Evolutionary conservation across 352 stramenopile genomes (phyloP).

Genomic region (Phytophthora sansomeana): DNA sequence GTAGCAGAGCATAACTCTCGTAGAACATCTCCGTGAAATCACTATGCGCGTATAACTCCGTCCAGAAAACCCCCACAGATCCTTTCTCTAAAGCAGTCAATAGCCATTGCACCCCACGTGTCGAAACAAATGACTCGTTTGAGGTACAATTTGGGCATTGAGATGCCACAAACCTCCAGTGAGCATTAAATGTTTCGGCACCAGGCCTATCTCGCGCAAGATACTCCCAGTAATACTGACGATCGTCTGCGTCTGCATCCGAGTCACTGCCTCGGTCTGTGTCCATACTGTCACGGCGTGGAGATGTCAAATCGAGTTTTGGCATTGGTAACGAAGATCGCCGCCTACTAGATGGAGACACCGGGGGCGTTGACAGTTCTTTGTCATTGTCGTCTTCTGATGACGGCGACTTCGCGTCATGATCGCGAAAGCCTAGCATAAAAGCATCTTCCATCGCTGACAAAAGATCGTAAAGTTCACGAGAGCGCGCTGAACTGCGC

Average conservation of each 20-base stretch:
- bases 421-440: slow-evolving; percentile 65
- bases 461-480: slow-evolving; percentile 76
- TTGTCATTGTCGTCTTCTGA: slow-evolving; percentile 35
- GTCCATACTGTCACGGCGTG: slow-evolving; percentile 27
- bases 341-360: slow-evolving; percentile 28
- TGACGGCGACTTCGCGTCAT: slow-evolving; percentile 15
- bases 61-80: slow-evolving; percentile 59
- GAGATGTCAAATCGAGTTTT: slow-evolving; percentile 26
- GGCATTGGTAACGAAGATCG: slow-evolving; percentile 24
- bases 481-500: slow-evolving; percentile 65
- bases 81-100: slow-evolving; percentile 70
- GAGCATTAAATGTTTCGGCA: slow-evolving; percentile 56
- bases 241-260: slow-evolving; percentile 31
- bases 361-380: slow-evolving; percentile 32
- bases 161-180: slow-evolving; percentile 68
- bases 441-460: slow-evolving; percentile 74
- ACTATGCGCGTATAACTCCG: slow-evolving; percentile 55
- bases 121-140: slow-evolving; percentile 73
- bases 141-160: slow-evolving; percentile 58
- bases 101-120: slow-evolving; percentile 79
- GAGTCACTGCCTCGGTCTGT: slow-evolving; percentile 29
- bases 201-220: slow-evolving; percentile 62
- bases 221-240: slow-evolving; percentile 77
- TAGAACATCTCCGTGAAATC: slow-evolving; percentile 67
- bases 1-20: slow-evolving; percentile 54